phyloP scores from a whole-genome alignment of 2,329 filamentous ascomycete species.

The Lachnellula arida region DNA sequence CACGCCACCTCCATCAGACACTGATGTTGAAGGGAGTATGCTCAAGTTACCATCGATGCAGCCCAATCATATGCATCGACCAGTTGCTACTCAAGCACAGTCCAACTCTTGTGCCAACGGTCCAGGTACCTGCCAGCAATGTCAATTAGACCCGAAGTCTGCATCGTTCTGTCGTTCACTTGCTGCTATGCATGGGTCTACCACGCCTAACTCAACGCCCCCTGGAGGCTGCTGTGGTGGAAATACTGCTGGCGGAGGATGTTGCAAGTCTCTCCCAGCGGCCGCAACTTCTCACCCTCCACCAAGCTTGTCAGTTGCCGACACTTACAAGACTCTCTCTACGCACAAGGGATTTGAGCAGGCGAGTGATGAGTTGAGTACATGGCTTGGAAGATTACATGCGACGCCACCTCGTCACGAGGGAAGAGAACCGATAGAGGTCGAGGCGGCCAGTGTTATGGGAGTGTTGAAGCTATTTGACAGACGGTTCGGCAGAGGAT shows the following conservation, averaged over 20 bases:
- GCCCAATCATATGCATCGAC: conserved; percentile 31
- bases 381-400: conserved; percentile 70
- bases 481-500: conserved; percentile 57
- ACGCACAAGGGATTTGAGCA: conserved; percentile 72
- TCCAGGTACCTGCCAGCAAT: conserved; percentile 76
- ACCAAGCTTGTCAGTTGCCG: conserved; percentile 64
- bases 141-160: conserved; percentile 70
- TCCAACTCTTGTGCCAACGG: conserved; percentile 46
- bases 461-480: conserved; percentile 80
- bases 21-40: conserved; percentile 52
- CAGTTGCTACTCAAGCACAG: conserved; percentile 16
- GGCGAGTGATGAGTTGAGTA: conserved; percentile 68
- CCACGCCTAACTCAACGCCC: conserved; percentile 19
- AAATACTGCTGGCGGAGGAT: conserved; percentile 53
- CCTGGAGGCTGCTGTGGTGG: conserved; percentile 59
- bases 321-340: conserved; percentile 73
- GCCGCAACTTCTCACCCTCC: conserved; percentile 26
- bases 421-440: conserved; percentile 59
- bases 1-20: conserved; percentile 48
- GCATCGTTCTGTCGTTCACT: conserved; percentile 80
- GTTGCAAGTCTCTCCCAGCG: conserved; percentile 47
- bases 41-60: conserved; percentile 52
- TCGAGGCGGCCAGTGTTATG: conserved; percentile 81
- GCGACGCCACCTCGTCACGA: conserved; percentile 43
- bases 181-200: conserved; percentile 51